phyloP scores from a whole-genome alignment of 1,284 basidiomycete genomes.

The Volvariella surrecta region DNA sequence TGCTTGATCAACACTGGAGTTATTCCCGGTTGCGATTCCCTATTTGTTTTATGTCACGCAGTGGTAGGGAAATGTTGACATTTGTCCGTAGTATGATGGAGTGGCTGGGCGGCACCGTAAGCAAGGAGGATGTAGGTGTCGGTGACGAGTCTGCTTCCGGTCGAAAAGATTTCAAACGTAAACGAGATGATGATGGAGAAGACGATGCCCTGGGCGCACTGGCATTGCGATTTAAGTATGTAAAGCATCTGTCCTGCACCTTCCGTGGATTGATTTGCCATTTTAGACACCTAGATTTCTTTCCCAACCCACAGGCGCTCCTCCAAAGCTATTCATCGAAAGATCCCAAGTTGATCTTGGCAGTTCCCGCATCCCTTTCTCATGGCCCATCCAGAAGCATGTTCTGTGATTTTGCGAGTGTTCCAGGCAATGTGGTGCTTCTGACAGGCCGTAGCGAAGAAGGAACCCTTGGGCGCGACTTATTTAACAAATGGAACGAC shows the following conservation, averaged over 20 bases:
- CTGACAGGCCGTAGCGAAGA: constrained; percentile 76
- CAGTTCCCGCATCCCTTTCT: constrained; percentile 87
- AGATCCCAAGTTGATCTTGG: constrained; percentile 88
- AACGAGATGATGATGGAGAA: constrained; percentile 57
- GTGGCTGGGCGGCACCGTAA: constrained; percentile 94
- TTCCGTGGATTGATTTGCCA: neutral
- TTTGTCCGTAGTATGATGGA: constrained; percentile 98
- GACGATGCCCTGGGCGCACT: constrained; percentile 74
- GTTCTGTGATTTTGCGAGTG: constrained; percentile 78
- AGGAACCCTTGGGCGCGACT: constrained; percentile 67
- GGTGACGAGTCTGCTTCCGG: constrained; percentile 50
- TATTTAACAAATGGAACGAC: constrained; percentile 85
- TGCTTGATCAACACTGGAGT: constrained; percentile 97
- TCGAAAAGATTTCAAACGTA: constrained; percentile 45
- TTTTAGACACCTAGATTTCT: constrained; percentile 84
- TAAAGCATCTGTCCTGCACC: constrained; percentile 1
- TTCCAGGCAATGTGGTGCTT: constrained; percentile 78
- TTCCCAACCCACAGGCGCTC: constrained; percentile 74
- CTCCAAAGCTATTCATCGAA: constrained; percentile 77
- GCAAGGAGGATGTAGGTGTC: constrained; percentile 73
- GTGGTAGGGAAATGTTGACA: constrained; percentile 89
- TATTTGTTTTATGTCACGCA: constrained; percentile 87
- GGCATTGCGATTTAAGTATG: constrained; percentile 67
- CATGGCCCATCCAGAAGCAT: constrained; percentile 86
- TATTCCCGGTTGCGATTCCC: constrained; percentile 77